Percentiles rank a stretch among this genome's conserved stretches.
Conservation (phyloP, 768 basidiomycete species). For the Lactifluus rugatus region DNA sequence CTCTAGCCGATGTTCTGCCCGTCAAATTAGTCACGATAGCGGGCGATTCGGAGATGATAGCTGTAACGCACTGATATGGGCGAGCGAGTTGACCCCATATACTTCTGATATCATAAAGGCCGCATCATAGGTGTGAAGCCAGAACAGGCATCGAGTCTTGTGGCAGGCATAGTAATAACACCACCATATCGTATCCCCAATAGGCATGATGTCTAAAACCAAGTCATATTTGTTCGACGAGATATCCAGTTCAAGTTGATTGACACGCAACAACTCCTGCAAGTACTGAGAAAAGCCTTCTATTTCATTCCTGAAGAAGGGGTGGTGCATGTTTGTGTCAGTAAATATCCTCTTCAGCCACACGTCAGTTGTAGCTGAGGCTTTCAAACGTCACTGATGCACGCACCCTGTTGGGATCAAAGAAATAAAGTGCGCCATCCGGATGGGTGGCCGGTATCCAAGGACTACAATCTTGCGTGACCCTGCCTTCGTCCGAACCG, state of each 20-base stretch:
- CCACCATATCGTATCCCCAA: conserved; percentile 21
- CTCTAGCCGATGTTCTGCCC: conserved; percentile 20
- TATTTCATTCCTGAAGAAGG: conserved; percentile 27
- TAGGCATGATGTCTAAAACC: conserved; percentile 22
- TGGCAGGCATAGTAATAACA: conserved; percentile 48
- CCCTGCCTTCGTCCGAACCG: background rate
- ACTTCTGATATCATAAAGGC: conserved; percentile 24
- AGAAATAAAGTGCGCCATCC: conserved; percentile 54
- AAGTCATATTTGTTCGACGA: conserved; percentile 20
- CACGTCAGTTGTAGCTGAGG: background rate
- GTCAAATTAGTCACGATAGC: background rate
- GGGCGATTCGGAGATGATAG: background rate
- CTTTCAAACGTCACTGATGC: background rate
- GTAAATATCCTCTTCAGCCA: conserved; percentile 39
- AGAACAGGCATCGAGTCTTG: conserved; percentile 37
- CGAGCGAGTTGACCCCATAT: conserved; percentile 5
- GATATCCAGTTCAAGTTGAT: background rate
- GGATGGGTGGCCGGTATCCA: conserved; percentile 47
- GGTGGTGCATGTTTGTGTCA: conserved; percentile 41
- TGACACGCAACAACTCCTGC: conserved; percentile 11
- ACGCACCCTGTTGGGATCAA: conserved; percentile 36
- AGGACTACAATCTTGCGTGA: background rate
- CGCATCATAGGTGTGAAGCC: conserved; percentile 37
- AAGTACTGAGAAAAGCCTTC: conserved; percentile 22
- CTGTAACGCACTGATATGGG: conserved; percentile 16